Evolutionary conservation across 805 yeast species (phyloP).

Genomic region (Tetrapisispora fleetii): DNA sequence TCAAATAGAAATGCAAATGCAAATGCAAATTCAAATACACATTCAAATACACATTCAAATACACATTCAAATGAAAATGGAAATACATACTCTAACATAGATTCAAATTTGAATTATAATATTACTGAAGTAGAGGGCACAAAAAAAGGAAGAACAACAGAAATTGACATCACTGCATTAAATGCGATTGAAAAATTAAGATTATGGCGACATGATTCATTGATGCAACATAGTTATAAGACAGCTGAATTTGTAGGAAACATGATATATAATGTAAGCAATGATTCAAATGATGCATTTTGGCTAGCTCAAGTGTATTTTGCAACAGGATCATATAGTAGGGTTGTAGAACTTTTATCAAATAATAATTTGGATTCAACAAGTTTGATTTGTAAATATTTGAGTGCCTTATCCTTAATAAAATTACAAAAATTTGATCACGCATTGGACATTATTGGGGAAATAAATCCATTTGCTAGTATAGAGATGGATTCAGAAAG

Average conservation of each 20-base stretch:
- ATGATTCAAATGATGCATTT: conserved; percentile 87
- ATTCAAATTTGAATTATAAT: neutral
- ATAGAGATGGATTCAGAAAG: conserved; percentile 1
- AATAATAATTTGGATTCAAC: conserved; percentile 43
- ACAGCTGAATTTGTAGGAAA: conserved; percentile 92
- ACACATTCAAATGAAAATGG: neutral
- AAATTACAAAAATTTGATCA: conserved; percentile 76
- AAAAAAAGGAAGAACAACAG: neutral
- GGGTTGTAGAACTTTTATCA: conserved; percentile 66
- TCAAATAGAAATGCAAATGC: neutral
- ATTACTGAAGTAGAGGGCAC: neutral
- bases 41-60: too few relatives aligned
- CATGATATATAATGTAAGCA: conserved; percentile 72
- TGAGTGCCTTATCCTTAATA: conserved; percentile 65
- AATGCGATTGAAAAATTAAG: conserved; percentile 80
- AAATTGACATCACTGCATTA: conserved; percentile 20
- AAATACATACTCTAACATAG: neutral
- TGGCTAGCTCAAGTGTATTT: conserved; percentile 92
- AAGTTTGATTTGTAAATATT: conserved; percentile 68
- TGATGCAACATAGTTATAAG: conserved; percentile 80
- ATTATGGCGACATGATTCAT: conserved; percentile 88
- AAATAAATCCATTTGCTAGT: conserved; percentile 58
- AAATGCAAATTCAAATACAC: neutral
- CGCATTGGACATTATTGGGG: conserved; percentile 79
- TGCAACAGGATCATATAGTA: conserved; percentile 60